Evolutionary conservation across 2,329 filamentous ascomycete species (phyloP).

Genomic region (Cyphellophora europaea): DNA sequence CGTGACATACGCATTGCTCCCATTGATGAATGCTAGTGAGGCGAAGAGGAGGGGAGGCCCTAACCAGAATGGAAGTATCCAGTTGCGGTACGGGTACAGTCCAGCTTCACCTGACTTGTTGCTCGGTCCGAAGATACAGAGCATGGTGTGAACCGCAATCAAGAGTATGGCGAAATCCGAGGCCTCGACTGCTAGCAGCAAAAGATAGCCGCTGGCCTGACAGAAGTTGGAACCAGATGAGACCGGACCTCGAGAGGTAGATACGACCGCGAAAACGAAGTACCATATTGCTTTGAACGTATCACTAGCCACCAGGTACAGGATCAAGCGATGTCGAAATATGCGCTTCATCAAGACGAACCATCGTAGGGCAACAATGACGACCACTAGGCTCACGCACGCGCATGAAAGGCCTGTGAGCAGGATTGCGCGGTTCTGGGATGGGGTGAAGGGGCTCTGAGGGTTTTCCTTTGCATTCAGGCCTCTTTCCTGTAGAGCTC

Average conservation of each 20-base stretch:
- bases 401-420: conserved; percentile 35
- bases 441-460: not conserved
- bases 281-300: conserved; percentile 62
- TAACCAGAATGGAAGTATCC: conserved; percentile 50
- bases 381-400: conserved; percentile 47
- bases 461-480: too few relatives aligned
- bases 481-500: too few relatives aligned
- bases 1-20: conserved; percentile 45
- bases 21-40: conserved; percentile 53
- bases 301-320: conserved; percentile 64
- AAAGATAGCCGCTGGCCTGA: conserved; percentile 59
- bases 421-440: conserved; percentile 20
- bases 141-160: conserved; percentile 62
- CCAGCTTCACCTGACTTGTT: conserved; percentile 44
- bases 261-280: conserved; percentile 54
- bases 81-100: conserved; percentile 56
- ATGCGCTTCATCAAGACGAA: conserved; percentile 64
- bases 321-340: conserved; percentile 67
- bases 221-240: conserved; percentile 48
- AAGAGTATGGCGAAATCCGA: conserved; percentile 60
- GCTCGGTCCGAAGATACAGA: conserved; percentile 59
- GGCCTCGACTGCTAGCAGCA: conserved; percentile 57
- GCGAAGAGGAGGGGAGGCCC: conserved; percentile 52
- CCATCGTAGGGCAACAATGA: conserved; percentile 56
- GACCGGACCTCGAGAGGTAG: conserved; percentile 45